Evolutionary conservation across 2,329 filamentous ascomycete genomes (phyloP), one percentile per base, ranked within the genome.

Genomic region (Pseudocercospora fijiensis): DNA sequence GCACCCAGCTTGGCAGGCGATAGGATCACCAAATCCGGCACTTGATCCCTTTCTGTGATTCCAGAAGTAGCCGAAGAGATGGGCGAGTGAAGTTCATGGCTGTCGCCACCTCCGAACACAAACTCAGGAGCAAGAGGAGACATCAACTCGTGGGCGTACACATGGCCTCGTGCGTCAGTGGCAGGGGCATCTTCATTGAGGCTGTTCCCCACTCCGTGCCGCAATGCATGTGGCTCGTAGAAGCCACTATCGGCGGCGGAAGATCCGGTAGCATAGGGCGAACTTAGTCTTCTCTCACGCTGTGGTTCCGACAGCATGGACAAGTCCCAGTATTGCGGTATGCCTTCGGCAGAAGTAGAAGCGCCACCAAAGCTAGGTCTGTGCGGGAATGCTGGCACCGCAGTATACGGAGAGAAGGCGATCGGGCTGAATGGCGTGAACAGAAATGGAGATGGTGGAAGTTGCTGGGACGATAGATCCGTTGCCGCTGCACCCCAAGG

Each of bases 251-350:
- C 72, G 55, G 71, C 72, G 55, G 71, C 64, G 22, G 69, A 67
- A 13, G 65, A 66, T 18, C 57, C 60, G 53, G 27, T 56, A 4
- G 53, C 53, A 33, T 67, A 61, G 20, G 68, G 70, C 43, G 67
- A 71, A 20, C 69, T 67, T 22, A 57, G 45, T 37, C 63, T 62
- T 45, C 64, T 62, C 53, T 56, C 53, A 8, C 30, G 53, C 53
- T 33, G 53, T 41, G 53, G 53, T 61, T 73, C 71, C 33, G 64
- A 66, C 27, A 73, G 63, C 69, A 73, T 73, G 27, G 72, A 72
- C 10, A 73, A 62, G 53, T 74, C 71, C 72, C 72, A 74, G 61
- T 73, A 74, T 53, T 71, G 70, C 22, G 69, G 66, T 56, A 57
- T 61, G 16, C 49, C 62, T 18, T 64, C 62, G 18, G 37, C 37